phyloP scores from a whole-genome alignment of 257 asterid genomes.

The Solanum appendiculatum region DNA sequence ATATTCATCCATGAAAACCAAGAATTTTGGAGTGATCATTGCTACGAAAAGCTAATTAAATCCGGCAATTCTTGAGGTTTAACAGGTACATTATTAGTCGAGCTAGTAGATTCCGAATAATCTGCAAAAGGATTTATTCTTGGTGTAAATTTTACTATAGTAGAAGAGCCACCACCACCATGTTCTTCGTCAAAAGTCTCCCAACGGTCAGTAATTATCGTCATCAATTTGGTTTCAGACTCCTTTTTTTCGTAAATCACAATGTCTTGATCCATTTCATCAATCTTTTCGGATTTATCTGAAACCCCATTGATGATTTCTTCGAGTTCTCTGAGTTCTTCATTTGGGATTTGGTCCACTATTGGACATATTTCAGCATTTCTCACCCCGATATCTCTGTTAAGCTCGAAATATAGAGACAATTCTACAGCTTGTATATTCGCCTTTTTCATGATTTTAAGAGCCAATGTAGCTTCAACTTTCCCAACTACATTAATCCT shows the following conservation, averaged over 20 bases:
- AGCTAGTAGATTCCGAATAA: background rate
- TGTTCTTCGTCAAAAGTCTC: constrained; percentile 32
- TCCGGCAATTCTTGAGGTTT: constrained; percentile 22
- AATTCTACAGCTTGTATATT: constrained; percentile 47
- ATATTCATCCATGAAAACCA: background rate
- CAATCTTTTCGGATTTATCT: background rate
- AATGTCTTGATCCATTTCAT: constrained; percentile 7
- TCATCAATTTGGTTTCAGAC: background rate
- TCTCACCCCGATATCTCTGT: constrained; percentile 42
- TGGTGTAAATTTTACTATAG: background rate
- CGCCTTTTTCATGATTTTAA: constrained; percentile 46
- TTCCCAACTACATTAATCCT: constrained; percentile 38
- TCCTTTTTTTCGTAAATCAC: background rate
- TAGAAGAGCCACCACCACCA: background rate
- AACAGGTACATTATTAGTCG: background rate
- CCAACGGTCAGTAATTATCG: constrained; percentile 27
- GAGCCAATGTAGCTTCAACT: constrained; percentile 43
- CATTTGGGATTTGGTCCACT: constrained; percentile 40
- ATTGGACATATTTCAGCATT: constrained; percentile 40
- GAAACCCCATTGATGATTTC: constrained; percentile 15
- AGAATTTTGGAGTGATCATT: background rate
- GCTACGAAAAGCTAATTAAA: constrained; percentile 20
- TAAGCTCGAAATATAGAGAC: constrained; percentile 37
- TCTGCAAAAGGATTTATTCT: constrained; percentile 5
- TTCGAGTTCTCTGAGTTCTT: constrained; percentile 49